Base-by-base conservation (phyloP, 176 grass and related monocot genomes). In the Carex pumila region DNA sequence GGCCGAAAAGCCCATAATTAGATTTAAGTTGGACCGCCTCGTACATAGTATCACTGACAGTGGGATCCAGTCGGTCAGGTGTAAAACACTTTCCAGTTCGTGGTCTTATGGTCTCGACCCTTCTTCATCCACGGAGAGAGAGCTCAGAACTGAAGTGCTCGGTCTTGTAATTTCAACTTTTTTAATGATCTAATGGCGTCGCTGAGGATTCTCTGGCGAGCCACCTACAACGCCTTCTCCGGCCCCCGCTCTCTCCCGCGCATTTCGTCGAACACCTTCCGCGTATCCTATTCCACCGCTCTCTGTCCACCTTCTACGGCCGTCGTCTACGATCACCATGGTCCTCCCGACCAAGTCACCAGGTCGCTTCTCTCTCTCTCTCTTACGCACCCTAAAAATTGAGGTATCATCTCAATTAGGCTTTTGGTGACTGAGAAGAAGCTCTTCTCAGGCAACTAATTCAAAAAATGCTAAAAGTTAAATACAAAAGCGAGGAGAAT, bases 301-400 rank as follows among this genome's bases (percentile, higher is more conserved):
- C 61, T 64, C 9, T 94, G 90, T 1, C 95, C 92, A 3, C 81
- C 92, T 21, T 92, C 92, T 66, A 90, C 56, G 68, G 95, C 90
- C 62, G 74, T 93, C 50, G 61, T 92, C 81, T 94, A 98, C 84
- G 90, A 98, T 36, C 74, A 88, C 19, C 90, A 98, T 29, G 92
- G 95, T 1, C 22, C 82, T 2, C 95, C 95, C 9, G 95, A 98
- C 32, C 82, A 93, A 79, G 92, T 90, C 60, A 79, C 82, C 76
- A 91, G 87, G 92, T 94, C 1, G 3, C 2, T 6, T 57, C 22
- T 11, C 10, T 29, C 41, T 54, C 65, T 25, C 31, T 65, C 39
- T 2, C 45, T 7, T 7, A 10, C 47, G 47, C 47, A 49, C 8
- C 9, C 47, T 49, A 49, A 49, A 10, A 50, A 50, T 50, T 50